Evolutionary conservation across 2,329 filamentous ascomycete species (phyloP), one percentile per base, ranked within the genome.

Genomic region (Sordariomycetes sp.): DNA sequence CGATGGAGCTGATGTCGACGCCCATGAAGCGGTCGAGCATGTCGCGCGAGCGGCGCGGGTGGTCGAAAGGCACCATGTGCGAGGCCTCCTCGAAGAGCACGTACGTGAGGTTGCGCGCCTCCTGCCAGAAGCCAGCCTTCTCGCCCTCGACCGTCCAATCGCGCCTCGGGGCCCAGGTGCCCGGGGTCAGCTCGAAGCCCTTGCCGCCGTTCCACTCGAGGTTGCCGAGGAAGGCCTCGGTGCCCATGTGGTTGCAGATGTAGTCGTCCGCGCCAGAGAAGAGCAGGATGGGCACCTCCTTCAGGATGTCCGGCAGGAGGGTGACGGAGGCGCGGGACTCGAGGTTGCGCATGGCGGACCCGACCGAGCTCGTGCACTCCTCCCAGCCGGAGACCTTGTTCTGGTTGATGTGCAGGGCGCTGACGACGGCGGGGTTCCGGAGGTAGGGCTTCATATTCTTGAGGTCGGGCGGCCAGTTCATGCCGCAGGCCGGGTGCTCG

Each of bases 61-160:
- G 89, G 71, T 99, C 93, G 67, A 94, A 97, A 1, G 94, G 95
- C 1, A 99, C 94, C 94, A 99, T 99, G 72, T 99, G 94, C 55
- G 89, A 96, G 18, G 90, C 86, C 71, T 99, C 96, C 77, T 96
- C 90, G 74, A 97, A 96, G 48, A 95, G 79, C 35, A 99, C 86
- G 68, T 99, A 99, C 1, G 94, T 97, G 61, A 99, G 75, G 72
- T 99, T 99, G 63, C 95, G 86, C 1, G 94, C 93, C 69, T 91
- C 84, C 72, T 99, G 95, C 79, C 93, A 99, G 68, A 95, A 90
- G 25, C 94, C 94, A 3, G 92, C 92, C 1, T 83, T 75, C 64
- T 96, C 83, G 61, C 87, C 89, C 71, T 97, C 94, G 64, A 97
- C 97, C 1, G 85, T 89, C 95, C 94, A 99, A 66, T 96, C 87